phyloP scores from a whole-genome alignment of 805 yeast genomes.

The Sungouiozyma intestinalis region DNA sequence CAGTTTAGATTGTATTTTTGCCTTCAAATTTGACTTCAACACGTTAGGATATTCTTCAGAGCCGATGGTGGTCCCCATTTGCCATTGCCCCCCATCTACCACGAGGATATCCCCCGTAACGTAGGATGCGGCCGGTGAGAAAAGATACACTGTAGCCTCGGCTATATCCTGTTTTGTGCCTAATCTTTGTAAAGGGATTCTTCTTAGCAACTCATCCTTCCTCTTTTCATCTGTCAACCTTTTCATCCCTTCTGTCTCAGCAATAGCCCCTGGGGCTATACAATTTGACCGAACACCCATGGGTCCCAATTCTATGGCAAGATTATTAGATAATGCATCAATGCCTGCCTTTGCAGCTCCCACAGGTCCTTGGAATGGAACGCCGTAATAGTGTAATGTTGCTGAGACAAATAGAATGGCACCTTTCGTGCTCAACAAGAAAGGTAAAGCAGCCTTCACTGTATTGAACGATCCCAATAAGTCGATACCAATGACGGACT shows the following conservation, averaged over 20 bases:
- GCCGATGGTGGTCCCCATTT: slow-evolving; percentile 41
- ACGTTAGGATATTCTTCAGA: slow-evolving; percentile 36
- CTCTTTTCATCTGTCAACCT: slow-evolving; percentile 42
- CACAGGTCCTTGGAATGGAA: slow-evolving; percentile 82
- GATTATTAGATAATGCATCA: slow-evolving; percentile 72
- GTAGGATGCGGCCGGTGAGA: slow-evolving; percentile 72
- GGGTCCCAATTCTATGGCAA: slow-evolving; percentile 90
- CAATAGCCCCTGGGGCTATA: slow-evolving; percentile 89
- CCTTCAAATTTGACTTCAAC: slow-evolving; percentile 5
- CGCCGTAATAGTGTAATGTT: slow-evolving; percentile 81
- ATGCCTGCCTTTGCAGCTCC: slow-evolving; percentile 95
- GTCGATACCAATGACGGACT: slow-evolving; percentile 79
- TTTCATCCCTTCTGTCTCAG: slow-evolving; percentile 74
- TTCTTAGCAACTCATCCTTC: slow-evolving; percentile 32
- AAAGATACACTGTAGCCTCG: slow-evolving; percentile 71
- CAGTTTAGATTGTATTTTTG: slow-evolving; percentile 1
- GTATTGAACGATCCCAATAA: slow-evolving; percentile 84
- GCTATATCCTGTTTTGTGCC: slow-evolving; percentile 78
- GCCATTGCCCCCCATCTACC: slow-evolving; percentile 93
- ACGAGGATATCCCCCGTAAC: slow-evolving; percentile 68
- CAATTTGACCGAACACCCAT: slow-evolving; percentile 74
- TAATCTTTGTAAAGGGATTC: slow-evolving; percentile 48
- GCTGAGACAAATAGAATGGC: slow-evolving; percentile 72
- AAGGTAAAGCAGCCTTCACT: slow-evolving; percentile 65
- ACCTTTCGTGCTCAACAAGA: slow-evolving; percentile 60